phyloP scores from a whole-genome alignment of 1,139 yeast species.

The Meyerozyma smithsonii region DNA sequence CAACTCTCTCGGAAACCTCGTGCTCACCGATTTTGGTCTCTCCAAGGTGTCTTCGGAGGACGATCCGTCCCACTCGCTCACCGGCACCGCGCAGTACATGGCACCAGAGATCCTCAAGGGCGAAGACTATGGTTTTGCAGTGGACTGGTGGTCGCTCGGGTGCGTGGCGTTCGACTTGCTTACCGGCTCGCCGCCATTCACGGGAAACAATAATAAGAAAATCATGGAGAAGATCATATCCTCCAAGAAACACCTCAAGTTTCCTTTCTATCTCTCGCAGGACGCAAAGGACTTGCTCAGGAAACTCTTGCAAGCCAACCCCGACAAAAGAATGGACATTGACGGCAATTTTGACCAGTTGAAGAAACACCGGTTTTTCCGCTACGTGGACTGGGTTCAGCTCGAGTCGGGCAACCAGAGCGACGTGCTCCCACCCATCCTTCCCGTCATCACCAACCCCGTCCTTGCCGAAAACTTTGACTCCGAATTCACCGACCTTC shows the following conservation, averaged over 20 bases:
- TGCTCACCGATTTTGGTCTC: constrained; percentile 87
- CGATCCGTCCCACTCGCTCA: constrained; percentile 56
- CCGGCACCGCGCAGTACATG: constrained; percentile 95
- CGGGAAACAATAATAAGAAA: constrained; percentile 80
- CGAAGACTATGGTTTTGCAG: constrained; percentile 76
- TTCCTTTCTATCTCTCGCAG: constrained; percentile 75
- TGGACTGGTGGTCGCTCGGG: constrained; percentile 98
- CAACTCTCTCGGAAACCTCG: constrained; percentile 73
- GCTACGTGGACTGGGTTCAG: constrained; percentile 72
- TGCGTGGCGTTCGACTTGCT: constrained; percentile 83
- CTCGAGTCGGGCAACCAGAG: constrained; percentile 38
- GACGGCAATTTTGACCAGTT: constrained; percentile 49
- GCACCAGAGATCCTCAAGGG: constrained; percentile 93
- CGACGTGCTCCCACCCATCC: constrained; percentile 66
- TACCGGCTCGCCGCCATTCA: constrained; percentile 92
- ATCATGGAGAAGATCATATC: constrained; percentile 73
- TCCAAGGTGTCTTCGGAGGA: constrained; percentile 63
- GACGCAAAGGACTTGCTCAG: constrained; percentile 84
- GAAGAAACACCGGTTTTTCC: constrained; percentile 72
- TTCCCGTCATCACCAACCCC: constrained; percentile 82
- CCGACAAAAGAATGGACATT: constrained; percentile 66
- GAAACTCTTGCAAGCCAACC: constrained; percentile 69
- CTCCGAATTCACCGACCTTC: constrained; percentile 79
- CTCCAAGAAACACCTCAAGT: constrained; percentile 60
- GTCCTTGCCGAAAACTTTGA: constrained; percentile 90